Evolutionary conservation across 1,284 basidiomycete genomes (phyloP).

Genomic region (Boletus holoroseus): DNA sequence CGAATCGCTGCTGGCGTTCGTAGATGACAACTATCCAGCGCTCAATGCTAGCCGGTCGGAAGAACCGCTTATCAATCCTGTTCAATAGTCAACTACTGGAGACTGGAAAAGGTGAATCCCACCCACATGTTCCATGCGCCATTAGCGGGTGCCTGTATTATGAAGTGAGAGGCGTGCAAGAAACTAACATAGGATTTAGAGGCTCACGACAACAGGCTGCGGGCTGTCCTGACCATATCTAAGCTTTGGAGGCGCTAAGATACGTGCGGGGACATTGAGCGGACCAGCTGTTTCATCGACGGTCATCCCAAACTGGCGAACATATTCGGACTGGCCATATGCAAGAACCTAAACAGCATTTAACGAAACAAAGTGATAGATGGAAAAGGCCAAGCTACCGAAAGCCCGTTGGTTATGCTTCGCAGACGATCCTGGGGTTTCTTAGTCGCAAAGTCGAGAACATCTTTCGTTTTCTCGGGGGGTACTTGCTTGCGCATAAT

Average conservation of each 20-base stretch:
- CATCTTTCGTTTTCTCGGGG: conserved; percentile 56
- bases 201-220: conserved; percentile 49
- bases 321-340: conserved; percentile 70
- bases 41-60: conserved; percentile 43
- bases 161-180: background rate
- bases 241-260: conserved; percentile 56
- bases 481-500: conserved; percentile 72
- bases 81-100: conserved; percentile 4
- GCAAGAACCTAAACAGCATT: conserved; percentile 47
- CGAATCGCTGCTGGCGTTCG: conserved; percentile 53
- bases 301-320: conserved; percentile 60
- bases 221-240: conserved; percentile 52
- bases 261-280: conserved; percentile 51
- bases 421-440: conserved; percentile 54
- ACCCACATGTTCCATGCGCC: conserved; percentile 68
- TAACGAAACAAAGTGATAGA: background rate
- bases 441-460: conserved; percentile 69
- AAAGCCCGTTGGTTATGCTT: conserved; percentile 53
- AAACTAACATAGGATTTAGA: background rate
- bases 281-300: conserved; percentile 47
- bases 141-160: conserved; percentile 47
- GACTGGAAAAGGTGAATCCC: background rate
- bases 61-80: conserved; percentile 66
- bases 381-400: conserved; percentile 32
- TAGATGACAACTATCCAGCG: conserved; percentile 63